Percentiles rank a stretch among this genome's conserved stretches.
phyloP scores from a whole-genome alignment of 2,329 filamentous ascomycete genomes.

The Aspergillus sp. region DNA sequence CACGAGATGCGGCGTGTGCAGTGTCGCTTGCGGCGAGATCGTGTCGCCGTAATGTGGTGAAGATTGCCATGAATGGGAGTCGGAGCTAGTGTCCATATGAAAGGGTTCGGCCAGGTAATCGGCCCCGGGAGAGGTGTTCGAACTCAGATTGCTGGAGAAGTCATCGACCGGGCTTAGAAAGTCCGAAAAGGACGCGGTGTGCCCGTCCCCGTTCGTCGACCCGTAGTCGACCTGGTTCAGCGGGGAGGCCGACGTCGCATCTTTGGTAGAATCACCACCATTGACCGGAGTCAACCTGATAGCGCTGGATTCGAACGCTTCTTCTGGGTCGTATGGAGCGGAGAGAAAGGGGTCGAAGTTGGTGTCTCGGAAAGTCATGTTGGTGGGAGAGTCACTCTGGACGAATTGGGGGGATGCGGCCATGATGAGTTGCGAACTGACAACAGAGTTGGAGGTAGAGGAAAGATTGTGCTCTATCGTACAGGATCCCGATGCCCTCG shows the following conservation, averaged over 20 bases:
- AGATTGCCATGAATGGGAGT: constrained; percentile 11
- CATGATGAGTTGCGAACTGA: constrained; percentile 10
- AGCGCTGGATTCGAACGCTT: constrained; percentile 32
- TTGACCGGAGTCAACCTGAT: constrained; percentile 30
- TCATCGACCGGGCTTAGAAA: constrained; percentile 31
- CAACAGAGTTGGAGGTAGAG: too few species aligned
- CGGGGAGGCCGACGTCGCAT: constrained; percentile 10
- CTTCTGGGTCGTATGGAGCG: constrained; percentile 36
- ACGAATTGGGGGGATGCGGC: constrained; percentile 22
- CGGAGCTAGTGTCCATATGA: constrained; percentile 16
- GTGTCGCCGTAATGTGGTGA: constrained; percentile 3
- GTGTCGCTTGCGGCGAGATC: constrained; percentile 13
- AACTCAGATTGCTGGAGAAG: constrained; percentile 27
- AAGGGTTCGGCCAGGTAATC: constrained; percentile 20
- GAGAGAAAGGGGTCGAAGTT: constrained; percentile 40
- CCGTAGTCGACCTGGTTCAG: constrained; percentile 5
- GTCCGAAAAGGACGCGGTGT: constrained; percentile 21
- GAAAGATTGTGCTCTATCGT: too few species aligned
- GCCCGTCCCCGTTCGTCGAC: constrained; percentile 11
- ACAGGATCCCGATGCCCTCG: too few species aligned
- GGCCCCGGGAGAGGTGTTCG: constrained; percentile 24
- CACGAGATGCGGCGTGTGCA: constrained; percentile 29
- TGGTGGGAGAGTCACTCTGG: constrained; percentile 21
- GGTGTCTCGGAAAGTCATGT: constrained; percentile 29
- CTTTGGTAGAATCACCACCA: constrained; percentile 18